Evolutionary conservation across 257 asterid genomes (phyloP), one percentile per base, ranked within the genome.

Genomic region (Plectranthus barbatus): DNA sequence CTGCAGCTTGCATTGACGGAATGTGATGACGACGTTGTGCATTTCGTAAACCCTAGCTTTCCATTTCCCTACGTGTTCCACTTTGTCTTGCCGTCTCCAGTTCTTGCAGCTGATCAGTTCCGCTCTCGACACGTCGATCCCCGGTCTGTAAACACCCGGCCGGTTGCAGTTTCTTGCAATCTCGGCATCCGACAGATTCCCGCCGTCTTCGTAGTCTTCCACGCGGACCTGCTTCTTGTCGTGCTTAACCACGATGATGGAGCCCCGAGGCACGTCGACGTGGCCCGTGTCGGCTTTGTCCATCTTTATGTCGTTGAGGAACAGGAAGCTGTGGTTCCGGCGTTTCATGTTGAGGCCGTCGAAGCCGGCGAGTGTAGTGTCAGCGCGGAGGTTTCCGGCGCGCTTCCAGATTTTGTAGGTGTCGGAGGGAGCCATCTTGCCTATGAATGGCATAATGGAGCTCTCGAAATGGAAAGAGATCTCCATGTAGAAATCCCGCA

Each of bases 401-500:
- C 93, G 85, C 73, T 91, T 91, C 97, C 98, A 91, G 74, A 91
- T 91, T 73, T 75, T 80, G 72, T 86, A 91, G 0, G 98, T 91
- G 59, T 91, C 98, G 8, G 98, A 91, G 6, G 98, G 98, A 0
- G 98, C 95, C 3, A 91, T 78, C 59, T 82, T 84, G 0, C 88
- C 92, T 23, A 91, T 85, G 64, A 91, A 91, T 2, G 98, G 98
- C 0, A 91, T 83, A 45, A 91, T 80, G 1, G 98, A 86, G 82
- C 96, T 90, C 79, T 91, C 98, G 52, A 91, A 91, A 19, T 88
- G 92, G 54, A 91, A 91, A 0, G 90, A 80, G 26, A 91, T 91
- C 81, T 91, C 98, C 98, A 88, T 91, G 76, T 91, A 91, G 77
- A 91, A 91, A 58, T 88, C 96, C 9, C 97, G 84, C 95, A 91